Percentiles rank a stretch among this genome's conserved stretches.
Evolutionary conservation across 2,329 filamentous ascomycete species (phyloP).

Genomic region (Neonectria ditissima): DNA sequence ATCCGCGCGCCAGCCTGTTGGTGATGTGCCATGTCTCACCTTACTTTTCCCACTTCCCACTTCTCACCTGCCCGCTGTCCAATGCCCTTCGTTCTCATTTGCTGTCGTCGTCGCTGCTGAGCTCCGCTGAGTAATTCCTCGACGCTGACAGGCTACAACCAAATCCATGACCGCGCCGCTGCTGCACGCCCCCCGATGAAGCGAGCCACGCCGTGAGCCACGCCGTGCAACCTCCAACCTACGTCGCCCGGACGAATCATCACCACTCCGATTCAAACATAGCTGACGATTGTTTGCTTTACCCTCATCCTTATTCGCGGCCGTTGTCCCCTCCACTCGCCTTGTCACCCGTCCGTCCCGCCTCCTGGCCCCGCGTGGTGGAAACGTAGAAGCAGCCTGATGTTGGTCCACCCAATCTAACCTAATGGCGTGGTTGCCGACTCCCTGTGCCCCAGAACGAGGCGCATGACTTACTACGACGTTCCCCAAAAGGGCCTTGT

Average conservation of each 20-base stretch:
- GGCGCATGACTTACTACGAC: conserved; percentile 39
- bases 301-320: conserved; percentile 40
- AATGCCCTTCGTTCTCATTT: conserved; percentile 32
- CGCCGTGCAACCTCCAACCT: conserved; percentile 34
- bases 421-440: conserved; percentile 41
- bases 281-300: conserved; percentile 39
- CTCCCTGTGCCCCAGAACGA: conserved; percentile 36
- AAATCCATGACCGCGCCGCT: conserved; percentile 34
- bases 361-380: conserved; percentile 38
- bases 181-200: conserved; percentile 39
- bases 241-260: conserved; percentile 39
- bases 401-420: conserved; percentile 45
- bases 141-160: conserved; percentile 48
- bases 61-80: conserved; percentile 22
- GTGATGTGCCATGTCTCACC: conserved; percentile 2
- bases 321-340: conserved; percentile 31
- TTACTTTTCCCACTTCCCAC: conserved; percentile 9
- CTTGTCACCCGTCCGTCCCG: conserved; percentile 35
- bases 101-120: conserved; percentile 36
- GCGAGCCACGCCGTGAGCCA: conserved; percentile 23
- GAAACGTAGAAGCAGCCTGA: conserved; percentile 41
- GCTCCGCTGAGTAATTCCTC: conserved; percentile 52
- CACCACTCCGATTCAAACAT: conserved; percentile 37
- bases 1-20: conserved; percentile 31
- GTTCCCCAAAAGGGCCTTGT: conserved; percentile 43